phyloP scores from a whole-genome alignment of 208 protist genomes.

The Tritrichomonas musculus region DNA sequence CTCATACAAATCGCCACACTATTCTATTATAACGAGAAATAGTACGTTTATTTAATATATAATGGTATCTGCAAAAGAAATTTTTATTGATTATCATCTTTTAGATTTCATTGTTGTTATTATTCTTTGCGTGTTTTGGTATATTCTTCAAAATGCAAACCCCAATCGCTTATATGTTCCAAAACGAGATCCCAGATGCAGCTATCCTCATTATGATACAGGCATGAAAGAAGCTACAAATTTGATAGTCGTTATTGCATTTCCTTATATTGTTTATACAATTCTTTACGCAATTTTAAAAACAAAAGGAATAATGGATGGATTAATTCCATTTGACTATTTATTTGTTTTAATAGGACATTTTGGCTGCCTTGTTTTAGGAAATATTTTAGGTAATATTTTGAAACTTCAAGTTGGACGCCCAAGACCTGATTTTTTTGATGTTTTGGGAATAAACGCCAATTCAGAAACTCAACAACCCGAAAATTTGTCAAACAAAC shows the following conservation, averaged over 20 bases:
- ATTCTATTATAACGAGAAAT: too few relatives aligned
- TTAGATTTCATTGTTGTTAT: not conserved
- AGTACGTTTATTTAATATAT: too few relatives aligned
- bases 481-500: not conserved
- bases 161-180: slow-evolving; percentile 26
- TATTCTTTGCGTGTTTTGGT: not conserved
- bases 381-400: not conserved
- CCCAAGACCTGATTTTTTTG: slow-evolving; percentile 28
- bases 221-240: not conserved
- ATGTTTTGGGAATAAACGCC: not conserved
- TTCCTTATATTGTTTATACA: not conserved
- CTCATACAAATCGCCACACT: too few relatives aligned
- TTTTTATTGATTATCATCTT: slow-evolving; percentile 6
- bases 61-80: not conserved
- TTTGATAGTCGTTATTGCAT: not conserved
- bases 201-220: slow-evolving; percentile 8
- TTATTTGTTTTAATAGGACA: not conserved
- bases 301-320: not conserved
- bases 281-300: not conserved
- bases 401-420: slow-evolving; percentile 25
- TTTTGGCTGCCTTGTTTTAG: not conserved
- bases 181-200: not conserved
- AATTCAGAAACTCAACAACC: not conserved
- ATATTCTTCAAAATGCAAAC: not conserved
- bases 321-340: not conserved